Base-by-base conservation (phyloP, 192 early-diverging fungal genomes). In the Chytriomyces confervae region DNA sequence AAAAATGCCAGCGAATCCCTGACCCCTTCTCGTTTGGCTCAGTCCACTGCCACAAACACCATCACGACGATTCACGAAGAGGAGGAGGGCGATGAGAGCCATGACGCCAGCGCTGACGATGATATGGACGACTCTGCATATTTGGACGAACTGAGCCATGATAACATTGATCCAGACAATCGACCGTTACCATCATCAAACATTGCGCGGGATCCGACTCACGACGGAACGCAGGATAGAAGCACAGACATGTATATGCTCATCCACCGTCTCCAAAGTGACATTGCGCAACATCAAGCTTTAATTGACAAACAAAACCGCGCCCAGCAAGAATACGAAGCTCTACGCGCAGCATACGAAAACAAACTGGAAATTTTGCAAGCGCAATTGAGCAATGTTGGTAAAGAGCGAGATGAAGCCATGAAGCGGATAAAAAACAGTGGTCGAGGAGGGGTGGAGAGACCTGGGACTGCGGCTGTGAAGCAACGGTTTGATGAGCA, bases 301-400 rank as follows among this genome's bases (percentile, higher is more conserved):
- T 68, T 88, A 10, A 78, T 86, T 29, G 78, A 62, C 23, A 64
- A 84, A 51, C 79, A 86, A 10, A 69, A 76, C 27, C 62, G 75
- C 29, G 77, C 83, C 2, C 83, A 88, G 20, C 75, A 72, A 23
- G 87, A 85, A 62, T 88, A 88, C 69, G 80, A 84, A 20, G 78
- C 78, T 18, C 82, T 88, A 77, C 65, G 77, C 20, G 71, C 62
- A 7, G 81, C 84, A 5, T 95, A 93, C 72, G 94, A 95, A 75
- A 84, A 89, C n/a, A 91, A 92, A 73, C 80, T 95, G 50, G 65
- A 63, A 8, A 66, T 78, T 18, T 83, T 94, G 67, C 90, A 94
- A 66, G 71, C 83, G 16, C 86, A 88, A 57, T 77, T 95, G 23
- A 51, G 63, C 20, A 77, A 79, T 10, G 76, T 90, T 23, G 84